Conservation (phyloP, 2,329 filamentous ascomycete species). For the Cordyceps cateniannulata region DNA sequence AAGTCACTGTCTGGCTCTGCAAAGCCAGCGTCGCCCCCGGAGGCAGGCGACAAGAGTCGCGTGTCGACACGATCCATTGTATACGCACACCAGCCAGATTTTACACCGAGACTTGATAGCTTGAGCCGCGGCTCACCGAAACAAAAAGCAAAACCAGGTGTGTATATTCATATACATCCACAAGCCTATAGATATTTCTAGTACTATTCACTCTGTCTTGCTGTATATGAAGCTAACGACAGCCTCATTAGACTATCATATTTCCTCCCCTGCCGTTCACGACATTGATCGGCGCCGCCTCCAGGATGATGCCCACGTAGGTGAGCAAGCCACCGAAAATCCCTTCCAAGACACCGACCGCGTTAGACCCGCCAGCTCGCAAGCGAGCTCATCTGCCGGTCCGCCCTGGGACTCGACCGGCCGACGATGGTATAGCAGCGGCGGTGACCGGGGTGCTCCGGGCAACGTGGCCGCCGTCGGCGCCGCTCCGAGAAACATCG, state of each 20-base stretch:
- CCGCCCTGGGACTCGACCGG: neutral
- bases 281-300: neutral
- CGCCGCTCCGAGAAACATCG: neutral
- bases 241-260: neutral
- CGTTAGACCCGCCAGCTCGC: no score
- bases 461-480: neutral
- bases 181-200: neutral
- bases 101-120: no score
- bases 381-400: neutral
- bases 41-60: neutral
- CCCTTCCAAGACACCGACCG: neutral
- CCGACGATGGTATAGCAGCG: neutral
- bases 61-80: neutral
- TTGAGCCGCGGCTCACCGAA: neutral
- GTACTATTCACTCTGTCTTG: neutral
- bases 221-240: neutral
- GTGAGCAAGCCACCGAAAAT: neutral
- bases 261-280: neutral
- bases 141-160: neutral
- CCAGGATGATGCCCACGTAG: neutral
- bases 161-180: no score
- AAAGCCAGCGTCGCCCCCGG: neutral
- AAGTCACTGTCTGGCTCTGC: neutral
- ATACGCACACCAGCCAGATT: neutral
- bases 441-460: no score